Conservation (phyloP, 2,329 filamentous ascomycete species). For the Colletotrichum sansevieriae region DNA sequence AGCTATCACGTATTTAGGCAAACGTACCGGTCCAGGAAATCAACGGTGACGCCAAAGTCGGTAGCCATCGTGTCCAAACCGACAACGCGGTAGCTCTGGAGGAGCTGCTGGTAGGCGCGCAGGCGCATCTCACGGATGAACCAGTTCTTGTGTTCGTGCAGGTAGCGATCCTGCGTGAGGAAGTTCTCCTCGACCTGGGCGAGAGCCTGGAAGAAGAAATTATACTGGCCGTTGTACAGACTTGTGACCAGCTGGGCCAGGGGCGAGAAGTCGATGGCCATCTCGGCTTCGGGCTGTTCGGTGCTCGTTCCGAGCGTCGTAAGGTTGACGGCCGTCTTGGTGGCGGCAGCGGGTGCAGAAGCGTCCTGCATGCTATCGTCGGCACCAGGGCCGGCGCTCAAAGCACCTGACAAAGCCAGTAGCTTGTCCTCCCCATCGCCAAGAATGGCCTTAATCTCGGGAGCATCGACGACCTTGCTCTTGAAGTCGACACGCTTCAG, state of each 20-base stretch:
- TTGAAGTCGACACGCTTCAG: constrained; percentile 99
- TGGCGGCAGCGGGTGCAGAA: constrained; percentile 63
- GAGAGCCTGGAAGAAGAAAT: constrained; percentile 90
- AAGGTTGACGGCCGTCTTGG: constrained; percentile 81
- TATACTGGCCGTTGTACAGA: constrained; percentile 94
- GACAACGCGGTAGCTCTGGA: constrained; percentile 97
- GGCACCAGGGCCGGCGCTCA: constrained; percentile 84
- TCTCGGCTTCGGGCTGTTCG: constrained; percentile 83
- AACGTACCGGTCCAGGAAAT: constrained; percentile 91
- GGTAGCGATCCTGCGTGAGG: constrained; percentile 92
- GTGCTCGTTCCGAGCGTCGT: constrained; percentile 80
- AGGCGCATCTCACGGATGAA: constrained; percentile 99
- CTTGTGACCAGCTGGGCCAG: constrained; percentile 90
- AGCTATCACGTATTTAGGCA: not conserved
- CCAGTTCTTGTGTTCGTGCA: constrained; percentile 96
- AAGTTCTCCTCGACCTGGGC: constrained; percentile 94
- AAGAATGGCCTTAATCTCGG: constrained; percentile 97
- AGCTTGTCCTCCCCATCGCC: constrained; percentile 91
- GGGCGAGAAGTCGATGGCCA: constrained; percentile 88
- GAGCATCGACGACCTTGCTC: constrained; percentile 97
- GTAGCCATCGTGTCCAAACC: constrained; percentile 97
- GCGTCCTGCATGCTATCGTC: constrained; percentile 79
- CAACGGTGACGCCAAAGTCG: constrained; percentile 96
- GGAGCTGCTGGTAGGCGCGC: constrained; percentile 93
- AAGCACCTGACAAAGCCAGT: constrained; percentile 81